A percentile compares a stretch with the other conserved stretches of the same genome.
phyloP scores from a whole-genome alignment of 75 land plant genomes.

The Pinus taeda region DNA sequence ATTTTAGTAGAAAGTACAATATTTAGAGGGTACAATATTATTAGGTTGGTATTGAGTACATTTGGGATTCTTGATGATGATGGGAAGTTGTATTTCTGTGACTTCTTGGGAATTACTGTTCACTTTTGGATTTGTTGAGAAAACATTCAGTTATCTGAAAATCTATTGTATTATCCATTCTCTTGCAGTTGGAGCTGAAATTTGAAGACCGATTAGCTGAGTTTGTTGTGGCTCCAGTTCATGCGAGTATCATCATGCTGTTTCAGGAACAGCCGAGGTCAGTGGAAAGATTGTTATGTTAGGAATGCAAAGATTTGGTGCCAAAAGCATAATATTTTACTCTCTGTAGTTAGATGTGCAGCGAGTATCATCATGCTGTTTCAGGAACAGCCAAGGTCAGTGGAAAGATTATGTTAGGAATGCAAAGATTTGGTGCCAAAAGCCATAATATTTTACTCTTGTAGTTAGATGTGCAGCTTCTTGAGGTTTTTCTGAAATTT shows the following conservation, averaged over 20 bases:
- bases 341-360: no score
- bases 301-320: no score
- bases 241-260: conserved; percentile 89
- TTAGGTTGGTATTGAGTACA: background rate
- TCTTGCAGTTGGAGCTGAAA: conserved; percentile 80
- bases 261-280: conserved; percentile 85
- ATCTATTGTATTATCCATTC: background rate
- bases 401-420: background rate
- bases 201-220: conserved; percentile 78
- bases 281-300: no score
- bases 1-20: background rate
- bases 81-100: background rate
- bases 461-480: background rate
- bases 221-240: conserved; percentile 82
- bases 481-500: background rate
- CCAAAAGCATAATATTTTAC: no score
- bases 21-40: background rate
- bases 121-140: conserved; percentile 2
- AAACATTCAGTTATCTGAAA: background rate
- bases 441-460: background rate
- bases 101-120: background rate
- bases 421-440: background rate
- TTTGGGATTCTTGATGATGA: background rate
- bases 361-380: no score
- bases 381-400: no score